Base-by-base conservation (phyloP, 495 filamentous ascomycete genomes). In the Collariella sp. region DNA sequence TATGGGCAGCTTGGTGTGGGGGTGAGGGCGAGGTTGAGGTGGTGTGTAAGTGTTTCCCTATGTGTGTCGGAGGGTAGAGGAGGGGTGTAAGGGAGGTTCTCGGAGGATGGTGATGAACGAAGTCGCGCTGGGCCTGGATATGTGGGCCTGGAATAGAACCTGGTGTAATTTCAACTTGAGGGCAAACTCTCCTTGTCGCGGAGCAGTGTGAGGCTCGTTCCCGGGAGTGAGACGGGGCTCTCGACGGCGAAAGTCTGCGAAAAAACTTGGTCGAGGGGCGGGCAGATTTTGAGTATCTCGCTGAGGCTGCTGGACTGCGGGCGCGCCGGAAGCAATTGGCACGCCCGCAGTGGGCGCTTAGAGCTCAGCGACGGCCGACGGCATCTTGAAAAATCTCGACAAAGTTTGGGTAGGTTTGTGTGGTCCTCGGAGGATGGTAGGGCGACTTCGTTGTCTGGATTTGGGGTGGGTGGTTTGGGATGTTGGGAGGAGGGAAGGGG, bases 331-430 rank as follows among this genome's bases (percentile, higher is more conserved):
- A 43, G 51, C 63, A 63, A 50, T 43, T 56, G 68, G 70, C 76
- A 77, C 65, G 73, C 77, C 84, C 83, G 82, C 85, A 91, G 88
- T 82, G 84, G 81, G 79, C 75, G 76, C 87, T 89, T 87, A 94
- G 86, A 94, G 88, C 87, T 85, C 87, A 89, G 83, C 87, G 86
- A 88, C 80, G 74, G 86, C 86, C 86, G 86, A 80, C 73, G 84
- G 86, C 83, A 83, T 84, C 75, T 77, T 81, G 67, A 59, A 44
- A 62, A 70, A 81, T 76, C 77, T 88, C 82, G 87, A 94, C 88
- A 82, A 85, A 87, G 84, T 82, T 79, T 76, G 59, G 65, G 45
- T 50, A 52, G 60, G 62, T 61, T 61, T 56, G 55, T 69, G 57
- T 54, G 67, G 63, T 63, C 69, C 70, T 71, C 67, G 70, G 64